These are phyloP conservation scores for Aspergillus pseudoviridinutans DNA, from an alignment of 2,329 filamentous ascomycete species.

Conservation along the genomic window DNA sequence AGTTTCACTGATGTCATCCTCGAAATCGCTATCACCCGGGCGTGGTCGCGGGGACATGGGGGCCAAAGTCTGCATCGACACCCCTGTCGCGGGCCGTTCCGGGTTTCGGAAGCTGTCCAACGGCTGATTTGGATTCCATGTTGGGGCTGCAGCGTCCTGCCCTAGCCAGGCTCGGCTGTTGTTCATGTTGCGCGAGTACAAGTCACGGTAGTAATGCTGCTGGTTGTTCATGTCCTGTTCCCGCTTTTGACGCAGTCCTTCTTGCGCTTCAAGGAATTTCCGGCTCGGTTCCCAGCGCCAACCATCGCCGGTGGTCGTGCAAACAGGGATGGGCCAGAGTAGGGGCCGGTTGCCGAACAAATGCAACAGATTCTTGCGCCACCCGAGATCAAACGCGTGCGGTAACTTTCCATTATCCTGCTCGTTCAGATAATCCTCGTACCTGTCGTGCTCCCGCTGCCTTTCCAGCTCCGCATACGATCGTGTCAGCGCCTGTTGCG, in stretches of 20 bases:
- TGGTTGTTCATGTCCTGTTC: constrained; percentile 29
- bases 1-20: constrained; percentile 25
- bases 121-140: constrained; percentile 19
- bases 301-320: constrained; percentile 84
- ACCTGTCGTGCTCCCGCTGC: constrained; percentile 62
- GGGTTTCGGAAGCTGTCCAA: constrained; percentile 14
- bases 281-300: constrained; percentile 89
- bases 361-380: constrained; percentile 72
- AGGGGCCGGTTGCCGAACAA: constrained; percentile 71
- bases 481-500: constrained; percentile 42
- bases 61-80: constrained; percentile 42
- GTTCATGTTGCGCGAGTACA: constrained; percentile 33
- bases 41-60: constrained; percentile 36
- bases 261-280: constrained; percentile 66
- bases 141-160: constrained; percentile 12
- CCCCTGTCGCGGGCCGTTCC: constrained; percentile 36
- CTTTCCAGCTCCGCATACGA: constrained; percentile 57
- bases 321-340: constrained; percentile 76
- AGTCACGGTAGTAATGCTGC: constrained; percentile 31
- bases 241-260: constrained; percentile 25
- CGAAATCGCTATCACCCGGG: constrained; percentile 33
- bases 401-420: constrained; percentile 83
- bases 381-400: constrained; percentile 89
- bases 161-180: constrained; percentile 27
- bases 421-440: constrained; percentile 81